Percentiles rank a stretch among this genome's conserved stretches.
Conservation (phyloP, 2,329 filamentous ascomycete species). For the Ceratocystis lukuohia region DNA sequence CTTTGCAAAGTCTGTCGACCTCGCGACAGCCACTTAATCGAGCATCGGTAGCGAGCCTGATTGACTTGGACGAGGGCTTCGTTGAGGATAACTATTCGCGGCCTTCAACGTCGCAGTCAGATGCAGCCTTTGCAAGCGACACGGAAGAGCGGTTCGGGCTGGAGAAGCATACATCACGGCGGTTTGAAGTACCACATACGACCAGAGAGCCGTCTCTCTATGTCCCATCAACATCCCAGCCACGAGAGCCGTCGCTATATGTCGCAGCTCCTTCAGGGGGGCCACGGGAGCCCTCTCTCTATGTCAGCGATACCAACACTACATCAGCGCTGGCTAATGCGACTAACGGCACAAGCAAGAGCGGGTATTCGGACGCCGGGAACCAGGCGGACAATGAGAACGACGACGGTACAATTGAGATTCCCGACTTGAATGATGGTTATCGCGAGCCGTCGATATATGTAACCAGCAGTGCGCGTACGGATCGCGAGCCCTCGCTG, state of each 20-base stretch:
- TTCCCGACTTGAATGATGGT: slow-evolving; percentile 17
- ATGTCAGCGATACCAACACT: slow-evolving; percentile 13
- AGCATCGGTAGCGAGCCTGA: slow-evolving; percentile 28
- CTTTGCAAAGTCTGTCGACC: slow-evolving; percentile 3
- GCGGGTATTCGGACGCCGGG: neutral
- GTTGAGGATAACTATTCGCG: slow-evolving; percentile 16
- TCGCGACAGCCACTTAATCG: slow-evolving; percentile 23
- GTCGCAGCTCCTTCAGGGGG: neutral
- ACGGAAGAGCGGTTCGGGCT: slow-evolving; percentile 20
- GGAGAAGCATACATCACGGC: slow-evolving; percentile 19
- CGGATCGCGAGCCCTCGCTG: slow-evolving; percentile 15
- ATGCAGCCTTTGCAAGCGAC: slow-evolving; percentile 19
- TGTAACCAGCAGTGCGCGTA: slow-evolving; percentile 15
- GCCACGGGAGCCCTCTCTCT: slow-evolving; percentile 16
- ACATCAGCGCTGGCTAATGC: slow-evolving; percentile 6
- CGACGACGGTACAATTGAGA: slow-evolving; percentile 19
- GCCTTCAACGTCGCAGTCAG: slow-evolving; percentile 21
- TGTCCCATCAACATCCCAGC: slow-evolving; percentile 7
- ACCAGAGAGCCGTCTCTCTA: slow-evolving; percentile 18
- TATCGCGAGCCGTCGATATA: slow-evolving; percentile 18
- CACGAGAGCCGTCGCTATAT: slow-evolving; percentile 15
- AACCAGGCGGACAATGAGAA: slow-evolving; percentile 13
- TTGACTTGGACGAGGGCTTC: slow-evolving; percentile 27
- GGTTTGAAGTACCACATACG: slow-evolving; percentile 13
- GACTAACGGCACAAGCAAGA: neutral